phyloP scores from a whole-genome alignment of 2,329 filamentous ascomycete species.

The Coniochaeta sp. region DNA sequence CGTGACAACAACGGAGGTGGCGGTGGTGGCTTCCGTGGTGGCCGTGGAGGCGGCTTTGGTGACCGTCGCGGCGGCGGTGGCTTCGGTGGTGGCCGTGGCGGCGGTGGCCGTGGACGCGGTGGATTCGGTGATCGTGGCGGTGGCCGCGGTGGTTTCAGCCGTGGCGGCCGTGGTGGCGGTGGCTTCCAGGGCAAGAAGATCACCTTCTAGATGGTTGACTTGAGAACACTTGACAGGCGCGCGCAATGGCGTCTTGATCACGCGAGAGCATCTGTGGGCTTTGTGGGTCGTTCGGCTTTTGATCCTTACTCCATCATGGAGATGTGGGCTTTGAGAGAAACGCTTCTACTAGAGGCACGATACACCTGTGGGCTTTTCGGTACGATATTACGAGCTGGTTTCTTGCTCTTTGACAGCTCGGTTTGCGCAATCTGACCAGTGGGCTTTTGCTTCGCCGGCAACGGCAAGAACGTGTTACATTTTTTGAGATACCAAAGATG shows the following conservation, averaged over 20 bases:
- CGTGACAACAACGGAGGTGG: conserved; percentile 43
- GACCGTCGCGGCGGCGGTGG: conserved; percentile 32
- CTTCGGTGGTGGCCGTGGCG: conserved; percentile 32
- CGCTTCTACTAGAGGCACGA: conserved; percentile 35
- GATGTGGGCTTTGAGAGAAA: conserved; percentile 47
- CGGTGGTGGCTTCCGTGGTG: conserved; percentile 35
- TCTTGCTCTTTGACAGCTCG: conserved; percentile 23
- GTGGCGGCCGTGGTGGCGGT: conserved; percentile 33
- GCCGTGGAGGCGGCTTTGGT: conserved; percentile 37
- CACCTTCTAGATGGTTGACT: conserved; percentile 32
- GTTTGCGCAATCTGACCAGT: conserved; percentile 2
- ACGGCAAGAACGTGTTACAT: not conserved
- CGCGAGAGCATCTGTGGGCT: conserved; percentile 36
- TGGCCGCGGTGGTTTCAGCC: conserved; percentile 31
- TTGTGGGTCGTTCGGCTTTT: conserved; percentile 50
- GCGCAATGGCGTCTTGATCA: conserved; percentile 21
- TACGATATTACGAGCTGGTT: conserved; percentile 18
- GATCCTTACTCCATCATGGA: conserved; percentile 28
- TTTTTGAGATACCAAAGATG: conserved; percentile 1
- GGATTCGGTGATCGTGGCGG: conserved; percentile 31
- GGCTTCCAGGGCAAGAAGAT: conserved; percentile 76
- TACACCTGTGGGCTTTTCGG: conserved; percentile 47
- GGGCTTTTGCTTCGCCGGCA: not conserved
- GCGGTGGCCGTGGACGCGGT: conserved; percentile 34
- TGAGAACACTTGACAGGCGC: not conserved